These are phyloP conservation scores for Yamadazyma kitorensis DNA, from an alignment of 805 yeast species.

Conservation along the genomic window DNA sequence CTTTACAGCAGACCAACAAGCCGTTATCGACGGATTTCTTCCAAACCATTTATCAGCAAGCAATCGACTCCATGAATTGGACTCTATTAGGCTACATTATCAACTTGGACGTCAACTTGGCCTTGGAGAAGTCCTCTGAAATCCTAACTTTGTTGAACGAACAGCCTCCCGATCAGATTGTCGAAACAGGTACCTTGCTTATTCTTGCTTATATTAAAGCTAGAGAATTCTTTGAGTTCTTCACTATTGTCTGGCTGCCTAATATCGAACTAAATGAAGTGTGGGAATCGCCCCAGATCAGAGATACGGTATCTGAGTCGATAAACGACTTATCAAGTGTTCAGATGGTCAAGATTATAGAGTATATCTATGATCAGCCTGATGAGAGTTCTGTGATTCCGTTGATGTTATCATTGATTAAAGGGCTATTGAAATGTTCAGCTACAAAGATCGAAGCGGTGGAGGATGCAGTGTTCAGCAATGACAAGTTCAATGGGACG, in stretches of 20 bases:
- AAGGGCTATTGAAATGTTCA: slow-evolving; percentile 42
- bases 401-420: slow-evolving; percentile 17
- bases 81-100: slow-evolving; percentile 45
- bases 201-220: slow-evolving; percentile 50
- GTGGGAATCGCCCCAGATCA: slow-evolving; percentile 17
- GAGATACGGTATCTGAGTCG: slow-evolving; percentile 37
- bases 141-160: not conserved
- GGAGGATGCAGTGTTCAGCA: slow-evolving; percentile 4
- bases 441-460: slow-evolving; percentile 17
- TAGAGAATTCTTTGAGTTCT: slow-evolving; percentile 54
- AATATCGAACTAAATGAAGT: too few species aligned
- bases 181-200: slow-evolving; percentile 18
- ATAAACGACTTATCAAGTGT: slow-evolving; percentile 44
- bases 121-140: slow-evolving; percentile 33
- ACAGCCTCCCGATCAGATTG: too few species aligned
- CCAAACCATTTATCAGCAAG: slow-evolving; percentile 33
- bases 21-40: slow-evolving; percentile 54
- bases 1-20: slow-evolving; percentile 50
- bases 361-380: slow-evolving; percentile 2
- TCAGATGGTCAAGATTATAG: slow-evolving; percentile 27
- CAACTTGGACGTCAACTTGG: slow-evolving; percentile 56
- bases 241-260: slow-evolving; percentile 41
- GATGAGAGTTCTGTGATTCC: slow-evolving; percentile 1
- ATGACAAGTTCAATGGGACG: not conserved
- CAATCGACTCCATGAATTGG: slow-evolving; percentile 36